Percentiles rank a stretch among this genome's conserved stretches.
phyloP scores from a whole-genome alignment of 148 eudicot species.

The Camellia granthamiana region DNA sequence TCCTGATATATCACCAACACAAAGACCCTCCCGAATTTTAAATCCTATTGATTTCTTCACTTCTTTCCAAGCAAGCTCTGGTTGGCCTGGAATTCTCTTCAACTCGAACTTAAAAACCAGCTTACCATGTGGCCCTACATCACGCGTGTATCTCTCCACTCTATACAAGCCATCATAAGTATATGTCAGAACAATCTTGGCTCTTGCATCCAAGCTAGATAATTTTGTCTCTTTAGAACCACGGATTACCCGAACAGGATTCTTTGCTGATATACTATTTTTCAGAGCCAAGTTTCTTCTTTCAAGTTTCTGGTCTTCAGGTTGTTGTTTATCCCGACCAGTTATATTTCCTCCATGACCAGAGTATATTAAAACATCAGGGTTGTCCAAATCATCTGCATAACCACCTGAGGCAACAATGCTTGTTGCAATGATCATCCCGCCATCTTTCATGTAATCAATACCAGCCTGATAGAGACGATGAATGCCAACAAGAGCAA shows the following conservation, averaged over 20 bases:
- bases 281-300: slow-evolving; percentile 73
- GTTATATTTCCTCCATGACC: slow-evolving; percentile 70
- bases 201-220: slow-evolving; percentile 37
- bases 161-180: slow-evolving; percentile 79
- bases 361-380: slow-evolving; percentile 62
- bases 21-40: slow-evolving; percentile 45
- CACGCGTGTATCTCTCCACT: slow-evolving; percentile 32
- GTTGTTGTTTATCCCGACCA: slow-evolving; percentile 41
- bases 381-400: slow-evolving; percentile 55
- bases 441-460: slow-evolving; percentile 22
- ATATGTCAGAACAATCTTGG: slow-evolving; percentile 46
- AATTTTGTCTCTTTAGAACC: slow-evolving; percentile 63
- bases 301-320: slow-evolving; percentile 83
- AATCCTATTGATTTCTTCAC: slow-evolving; percentile 47
- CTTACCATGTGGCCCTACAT: slow-evolving; percentile 54
- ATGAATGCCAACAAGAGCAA: slow-evolving; percentile 79
- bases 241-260: slow-evolving; percentile 75
- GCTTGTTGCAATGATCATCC: slow-evolving; percentile 49
- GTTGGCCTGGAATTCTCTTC: slow-evolving; percentile 66
- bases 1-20: slow-evolving; percentile 53
- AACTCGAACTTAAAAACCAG: slow-evolving; percentile 67
- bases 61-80: slow-evolving; percentile 71
- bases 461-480: slow-evolving; percentile 71
- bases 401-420: slow-evolving; percentile 81
- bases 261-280: slow-evolving; percentile 52